Evolutionary conservation across 495 filamentous ascomycete species (phyloP).

Genomic region (Lepidopterella palustris): DNA sequence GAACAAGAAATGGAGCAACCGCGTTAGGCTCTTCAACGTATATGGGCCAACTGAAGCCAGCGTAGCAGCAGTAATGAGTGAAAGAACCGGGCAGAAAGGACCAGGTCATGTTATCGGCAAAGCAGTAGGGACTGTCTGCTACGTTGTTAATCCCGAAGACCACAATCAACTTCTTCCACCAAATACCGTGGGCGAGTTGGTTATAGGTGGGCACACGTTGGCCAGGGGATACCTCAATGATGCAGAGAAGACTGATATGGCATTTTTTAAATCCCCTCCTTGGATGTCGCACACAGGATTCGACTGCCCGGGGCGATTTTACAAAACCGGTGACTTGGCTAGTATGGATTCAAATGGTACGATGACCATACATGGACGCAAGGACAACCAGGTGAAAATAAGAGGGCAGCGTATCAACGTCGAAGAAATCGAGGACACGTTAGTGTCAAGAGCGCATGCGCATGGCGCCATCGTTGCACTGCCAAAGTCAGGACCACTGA

Average conservation of each 20-base stretch:
- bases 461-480: conserved; percentile 21
- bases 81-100: conserved; percentile 7
- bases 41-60: conserved; percentile 39
- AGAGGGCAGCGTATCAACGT: conserved; percentile 33
- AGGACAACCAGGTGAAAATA: conserved; percentile 34
- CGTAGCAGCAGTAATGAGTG: conserved; percentile 18
- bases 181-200: conserved; percentile 39
- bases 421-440: conserved; percentile 25
- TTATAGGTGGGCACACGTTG: conserved; percentile 37
- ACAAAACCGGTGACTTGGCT: conserved; percentile 35
- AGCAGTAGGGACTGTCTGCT: conserved; percentile 29
- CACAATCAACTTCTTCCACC: conserved; percentile 34
- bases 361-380: conserved; percentile 30
- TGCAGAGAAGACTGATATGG: conserved; percentile 29
- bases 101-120: conserved; percentile 31
- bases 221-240: conserved; percentile 39
- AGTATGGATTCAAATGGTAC: conserved; percentile 31
- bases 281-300: conserved; percentile 11
- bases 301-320: conserved; percentile 14
- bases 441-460: conserved; percentile 31
- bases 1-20: conserved; percentile 15
- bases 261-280: conserved; percentile 30
- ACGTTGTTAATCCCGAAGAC: conserved; percentile 36
- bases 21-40: conserved; percentile 23
- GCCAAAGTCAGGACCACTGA: no score